A percentile compares a stretch with the other conserved stretches of the same genome.
These are phyloP conservation scores for Nemania serpens DNA, from an alignment of 2,329 filamentous ascomycete genomes.

Conservation along the genomic window DNA sequence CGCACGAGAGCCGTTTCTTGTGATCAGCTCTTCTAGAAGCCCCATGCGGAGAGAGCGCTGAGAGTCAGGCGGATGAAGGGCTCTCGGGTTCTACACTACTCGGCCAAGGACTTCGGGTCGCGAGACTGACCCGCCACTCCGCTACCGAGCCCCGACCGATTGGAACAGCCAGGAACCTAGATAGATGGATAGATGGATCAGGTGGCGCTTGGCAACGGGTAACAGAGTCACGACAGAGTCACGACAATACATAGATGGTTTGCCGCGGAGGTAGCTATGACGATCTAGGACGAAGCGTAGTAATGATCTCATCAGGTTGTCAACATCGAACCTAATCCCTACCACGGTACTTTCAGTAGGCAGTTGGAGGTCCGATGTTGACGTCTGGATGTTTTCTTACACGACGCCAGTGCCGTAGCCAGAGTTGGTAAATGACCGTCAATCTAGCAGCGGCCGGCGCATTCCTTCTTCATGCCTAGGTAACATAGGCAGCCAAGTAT, in stretches of 20 bases:
- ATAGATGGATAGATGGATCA: not conserved
- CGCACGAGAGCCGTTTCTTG: not conserved
- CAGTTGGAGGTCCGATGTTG: too few species aligned
- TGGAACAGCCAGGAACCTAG: slow-evolving; percentile 22
- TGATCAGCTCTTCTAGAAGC: too few species aligned
- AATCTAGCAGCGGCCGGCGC: too few species aligned
- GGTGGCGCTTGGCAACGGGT: slow-evolving; percentile 15
- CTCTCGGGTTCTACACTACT: slow-evolving; percentile 19
- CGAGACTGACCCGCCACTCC: slow-evolving; percentile 30
- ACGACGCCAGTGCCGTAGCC: too few species aligned
- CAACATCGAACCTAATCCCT: not conserved
- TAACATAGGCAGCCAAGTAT: too few species aligned
- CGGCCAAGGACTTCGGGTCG: slow-evolving; percentile 28
- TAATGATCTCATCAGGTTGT: slow-evolving; percentile 4
- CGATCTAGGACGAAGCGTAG: slow-evolving; percentile 4
- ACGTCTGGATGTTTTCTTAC: too few species aligned
- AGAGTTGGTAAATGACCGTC: too few species aligned
- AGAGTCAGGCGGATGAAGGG: slow-evolving; percentile 6
- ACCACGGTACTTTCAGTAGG: too few species aligned
- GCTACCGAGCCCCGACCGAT: slow-evolving; percentile 27
- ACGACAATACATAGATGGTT: not conserved
- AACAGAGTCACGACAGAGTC: slow-evolving; percentile 18
- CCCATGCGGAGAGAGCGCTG: too few species aligned
- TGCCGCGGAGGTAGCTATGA: not conserved
- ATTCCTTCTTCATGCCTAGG: too few species aligned